Conservation (phyloP, 768 basidiomycete genomes). For the Kwoniella shandongensis region DNA sequence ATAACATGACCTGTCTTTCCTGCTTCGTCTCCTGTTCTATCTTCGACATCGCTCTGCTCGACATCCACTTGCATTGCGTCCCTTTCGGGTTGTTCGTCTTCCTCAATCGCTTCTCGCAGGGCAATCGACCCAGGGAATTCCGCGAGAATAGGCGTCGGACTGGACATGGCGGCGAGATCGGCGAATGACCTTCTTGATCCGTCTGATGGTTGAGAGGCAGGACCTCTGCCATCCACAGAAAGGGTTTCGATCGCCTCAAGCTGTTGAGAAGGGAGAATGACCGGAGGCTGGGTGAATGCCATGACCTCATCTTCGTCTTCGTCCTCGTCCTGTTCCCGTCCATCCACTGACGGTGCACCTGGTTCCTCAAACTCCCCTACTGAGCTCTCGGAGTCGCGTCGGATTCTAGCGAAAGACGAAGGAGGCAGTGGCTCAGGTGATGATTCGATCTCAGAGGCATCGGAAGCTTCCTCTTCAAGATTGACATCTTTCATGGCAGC, state of each 20-base stretch:
- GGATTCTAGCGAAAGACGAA: not conserved
- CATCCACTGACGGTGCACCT: slow-evolving; percentile 1
- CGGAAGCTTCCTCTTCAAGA: slow-evolving; percentile 15
- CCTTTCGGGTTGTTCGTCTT: slow-evolving; percentile 17
- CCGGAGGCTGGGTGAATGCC: slow-evolving; percentile 10
- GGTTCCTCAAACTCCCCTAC: slow-evolving; percentile 31
- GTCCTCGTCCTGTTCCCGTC: slow-evolving; percentile 34
- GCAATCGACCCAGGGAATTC: slow-evolving; percentile 23
- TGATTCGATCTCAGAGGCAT: slow-evolving; percentile 13
- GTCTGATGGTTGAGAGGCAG: not conserved
- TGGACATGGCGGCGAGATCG: slow-evolving; percentile 15
- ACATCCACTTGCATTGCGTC: slow-evolving; percentile 1
- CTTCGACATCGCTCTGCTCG: not conserved
- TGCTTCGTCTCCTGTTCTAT: not conserved
- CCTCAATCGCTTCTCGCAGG: slow-evolving; percentile 23
- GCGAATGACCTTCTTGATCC: slow-evolving; percentile 17
- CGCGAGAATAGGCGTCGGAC: slow-evolving; percentile 11
- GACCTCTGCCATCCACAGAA: not conserved
- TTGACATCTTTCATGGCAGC: slow-evolving; percentile 25
- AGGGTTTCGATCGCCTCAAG: slow-evolving; percentile 3
- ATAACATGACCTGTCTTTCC: slow-evolving; percentile 12
- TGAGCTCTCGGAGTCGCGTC: slow-evolving; percentile 29
- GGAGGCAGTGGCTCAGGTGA: slow-evolving; percentile 5
- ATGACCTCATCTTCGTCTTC: slow-evolving; percentile 38
- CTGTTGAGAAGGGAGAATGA: not conserved